Evolutionary conservation across 1,284 basidiomycete species (phyloP).

Genomic region (Xerocomus cyaneibrunnescens): DNA sequence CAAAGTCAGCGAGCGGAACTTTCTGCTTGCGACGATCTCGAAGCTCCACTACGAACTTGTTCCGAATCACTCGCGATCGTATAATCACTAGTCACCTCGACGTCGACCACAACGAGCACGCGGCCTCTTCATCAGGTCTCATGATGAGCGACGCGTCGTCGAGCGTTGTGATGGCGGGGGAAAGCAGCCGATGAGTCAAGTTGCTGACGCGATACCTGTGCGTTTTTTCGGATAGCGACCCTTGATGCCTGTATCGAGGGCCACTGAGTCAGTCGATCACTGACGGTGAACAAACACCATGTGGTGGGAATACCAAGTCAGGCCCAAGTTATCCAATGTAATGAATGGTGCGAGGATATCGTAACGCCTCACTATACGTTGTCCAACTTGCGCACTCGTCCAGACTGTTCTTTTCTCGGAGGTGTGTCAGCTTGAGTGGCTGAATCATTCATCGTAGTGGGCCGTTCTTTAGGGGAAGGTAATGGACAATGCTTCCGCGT

Average conservation of each 20-base stretch:
- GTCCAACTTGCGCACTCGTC: background rate
- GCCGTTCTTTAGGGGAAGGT: background rate
- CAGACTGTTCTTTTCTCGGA: background rate
- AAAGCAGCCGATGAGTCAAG: constrained; percentile 21
- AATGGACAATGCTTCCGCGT: background rate
- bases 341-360: background rate
- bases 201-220: constrained; percentile 23
- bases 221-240: constrained; percentile 7
- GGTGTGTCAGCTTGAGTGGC: background rate
- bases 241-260: constrained; percentile 11
- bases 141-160: background rate
- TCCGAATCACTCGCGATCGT: background rate
- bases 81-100: background rate
- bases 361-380: background rate
- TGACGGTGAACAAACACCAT: background rate
- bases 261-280: constrained; percentile 1
- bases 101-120: background rate
- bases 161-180: constrained; percentile 1
- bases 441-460: background rate
- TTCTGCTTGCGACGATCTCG: constrained; percentile 2
- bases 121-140: background rate
- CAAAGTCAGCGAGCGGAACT: constrained; percentile 26
- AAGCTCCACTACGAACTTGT: constrained; percentile 2
- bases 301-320: constrained; percentile 9
- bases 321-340: background rate